Evolutionary conservation across 2,329 filamentous ascomycete species (phyloP).

Genomic region (Lecanosticta acicola): DNA sequence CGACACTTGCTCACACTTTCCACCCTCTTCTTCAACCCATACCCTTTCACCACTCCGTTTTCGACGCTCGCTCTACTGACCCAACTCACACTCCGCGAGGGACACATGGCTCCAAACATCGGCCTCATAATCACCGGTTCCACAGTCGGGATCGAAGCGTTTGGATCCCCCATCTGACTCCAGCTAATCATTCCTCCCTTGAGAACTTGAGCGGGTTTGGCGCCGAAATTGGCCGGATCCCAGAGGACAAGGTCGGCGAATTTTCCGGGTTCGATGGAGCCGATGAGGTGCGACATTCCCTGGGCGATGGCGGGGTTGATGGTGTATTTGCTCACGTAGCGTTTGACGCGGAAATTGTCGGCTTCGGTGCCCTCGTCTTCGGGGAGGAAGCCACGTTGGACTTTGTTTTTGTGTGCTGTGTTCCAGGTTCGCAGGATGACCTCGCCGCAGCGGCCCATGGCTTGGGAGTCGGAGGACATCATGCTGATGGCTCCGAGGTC

Average conservation of each 20-base stretch:
- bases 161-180: constrained; percentile 65
- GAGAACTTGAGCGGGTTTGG: constrained; percentile 73
- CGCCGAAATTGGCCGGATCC: constrained; percentile 78
- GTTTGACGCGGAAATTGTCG: constrained; percentile 87
- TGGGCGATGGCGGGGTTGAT: constrained; percentile 90
- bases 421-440: constrained; percentile 93
- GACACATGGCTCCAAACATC: constrained; percentile 73
- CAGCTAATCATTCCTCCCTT: constrained; percentile 85
- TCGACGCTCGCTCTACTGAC: constrained; percentile 69
- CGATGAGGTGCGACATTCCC: constrained; percentile 81
- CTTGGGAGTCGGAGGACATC: constrained; percentile 94
- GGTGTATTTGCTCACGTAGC: constrained; percentile 93
- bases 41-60: constrained; percentile 61
- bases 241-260: constrained; percentile 84
- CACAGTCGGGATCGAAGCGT: constrained; percentile 70
- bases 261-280: constrained; percentile 83
- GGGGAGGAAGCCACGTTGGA: constrained; percentile 67
- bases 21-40: constrained; percentile 71
- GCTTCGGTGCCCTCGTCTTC: constrained; percentile 75
- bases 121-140: constrained; percentile 77
- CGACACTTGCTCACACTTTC: constrained; percentile 75
- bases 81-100: constrained; percentile 64
- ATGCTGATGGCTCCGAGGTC: constrained; percentile 93
- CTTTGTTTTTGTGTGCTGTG: constrained; percentile 94
- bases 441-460: constrained; percentile 94